These are phyloP conservation scores for Globisporangium solare DNA, from an alignment of 352 stramenopile species.

Conservation along the genomic window DNA sequence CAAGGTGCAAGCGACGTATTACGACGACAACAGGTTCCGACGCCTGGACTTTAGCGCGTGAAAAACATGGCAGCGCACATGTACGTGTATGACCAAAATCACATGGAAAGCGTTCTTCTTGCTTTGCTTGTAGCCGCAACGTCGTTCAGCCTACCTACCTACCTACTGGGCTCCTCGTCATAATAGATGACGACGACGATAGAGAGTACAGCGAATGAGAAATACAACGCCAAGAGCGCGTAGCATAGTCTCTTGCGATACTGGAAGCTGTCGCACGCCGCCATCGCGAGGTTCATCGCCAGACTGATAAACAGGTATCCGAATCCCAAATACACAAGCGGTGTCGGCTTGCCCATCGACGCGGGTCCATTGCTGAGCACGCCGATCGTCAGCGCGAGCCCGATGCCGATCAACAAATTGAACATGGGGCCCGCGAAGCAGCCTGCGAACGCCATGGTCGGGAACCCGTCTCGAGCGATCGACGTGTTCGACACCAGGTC, in stretches of 20 bases:
- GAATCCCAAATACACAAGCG: constrained; percentile 66
- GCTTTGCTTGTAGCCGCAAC: too few relatives aligned
- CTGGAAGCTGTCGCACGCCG: constrained; percentile 49
- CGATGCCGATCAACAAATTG: constrained; percentile 70
- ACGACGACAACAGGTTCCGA: constrained; percentile 78
- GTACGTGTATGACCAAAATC: too few relatives aligned
- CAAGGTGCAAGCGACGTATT: constrained; percentile 77
- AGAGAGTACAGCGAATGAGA: constrained; percentile 60
- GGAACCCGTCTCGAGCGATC: constrained; percentile 74
- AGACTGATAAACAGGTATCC: constrained; percentile 62
- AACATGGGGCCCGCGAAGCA: constrained; percentile 84
- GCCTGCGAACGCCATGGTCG: constrained; percentile 77
- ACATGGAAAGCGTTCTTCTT: too few relatives aligned
- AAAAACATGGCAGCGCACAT: neutral
- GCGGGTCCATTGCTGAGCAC: constrained; percentile 51
- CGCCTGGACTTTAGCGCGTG: constrained; percentile 49
- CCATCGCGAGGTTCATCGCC: constrained; percentile 55
- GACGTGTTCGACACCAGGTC: constrained; percentile 78
- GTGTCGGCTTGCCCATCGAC: constrained; percentile 43
- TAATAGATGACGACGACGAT: constrained; percentile 38
- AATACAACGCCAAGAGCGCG: constrained; percentile 49
- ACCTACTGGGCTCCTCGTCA: constrained; percentile 7
- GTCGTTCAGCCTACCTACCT: neutral
- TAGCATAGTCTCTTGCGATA: constrained; percentile 65
- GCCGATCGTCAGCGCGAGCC: constrained; percentile 58